A percentile compares a stretch with the other conserved stretches of the same genome.
phyloP scores from a whole-genome alignment of 1,284 basidiomycete species.

The Tilletia walkeri region DNA sequence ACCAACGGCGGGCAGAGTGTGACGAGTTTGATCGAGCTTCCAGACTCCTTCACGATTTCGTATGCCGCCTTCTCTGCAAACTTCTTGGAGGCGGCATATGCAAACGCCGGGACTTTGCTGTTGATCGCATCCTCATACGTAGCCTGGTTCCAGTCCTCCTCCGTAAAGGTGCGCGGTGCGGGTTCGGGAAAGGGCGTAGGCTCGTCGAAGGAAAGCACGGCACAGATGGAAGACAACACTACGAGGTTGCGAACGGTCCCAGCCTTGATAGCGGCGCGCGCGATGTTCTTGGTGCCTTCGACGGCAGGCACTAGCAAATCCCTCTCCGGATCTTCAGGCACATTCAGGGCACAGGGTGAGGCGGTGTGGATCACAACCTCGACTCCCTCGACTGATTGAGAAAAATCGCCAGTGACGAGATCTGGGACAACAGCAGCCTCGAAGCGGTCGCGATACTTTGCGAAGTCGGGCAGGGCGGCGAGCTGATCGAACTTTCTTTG shows the following conservation, averaged over 20 bases:
- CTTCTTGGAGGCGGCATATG: slow-evolving; percentile 17
- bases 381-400: slow-evolving; percentile 68
- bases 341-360: background rate
- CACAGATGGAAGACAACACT: slow-evolving; percentile 10
- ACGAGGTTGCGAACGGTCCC: slow-evolving; percentile 14
- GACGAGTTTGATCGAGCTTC: slow-evolving; percentile 33
- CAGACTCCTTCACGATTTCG: slow-evolving; percentile 30
- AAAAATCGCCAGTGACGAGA: slow-evolving; percentile 67
- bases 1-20: slow-evolving; percentile 46
- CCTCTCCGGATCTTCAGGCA: slow-evolving; percentile 11
- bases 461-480: slow-evolving; percentile 59
- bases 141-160: slow-evolving; percentile 22
- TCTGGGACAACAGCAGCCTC: slow-evolving; percentile 64
- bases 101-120: slow-evolving; percentile 5
- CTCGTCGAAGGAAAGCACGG: slow-evolving; percentile 5
- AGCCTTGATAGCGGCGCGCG: slow-evolving; percentile 9
- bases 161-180: slow-evolving; percentile 4
- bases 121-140: slow-evolving; percentile 18
- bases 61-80: slow-evolving; percentile 17
- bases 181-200: slow-evolving; percentile 49
- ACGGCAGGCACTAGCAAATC: slow-evolving; percentile 11
- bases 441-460: slow-evolving; percentile 59
- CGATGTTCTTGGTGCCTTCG: slow-evolving; percentile 17
- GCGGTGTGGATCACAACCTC: slow-evolving; percentile 53
- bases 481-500: slow-evolving; percentile 61